Evolutionary conservation across 1,139 yeast species (phyloP), one percentile per base, ranked within the genome.

Genomic region (Scheffersomyces lignicola): DNA sequence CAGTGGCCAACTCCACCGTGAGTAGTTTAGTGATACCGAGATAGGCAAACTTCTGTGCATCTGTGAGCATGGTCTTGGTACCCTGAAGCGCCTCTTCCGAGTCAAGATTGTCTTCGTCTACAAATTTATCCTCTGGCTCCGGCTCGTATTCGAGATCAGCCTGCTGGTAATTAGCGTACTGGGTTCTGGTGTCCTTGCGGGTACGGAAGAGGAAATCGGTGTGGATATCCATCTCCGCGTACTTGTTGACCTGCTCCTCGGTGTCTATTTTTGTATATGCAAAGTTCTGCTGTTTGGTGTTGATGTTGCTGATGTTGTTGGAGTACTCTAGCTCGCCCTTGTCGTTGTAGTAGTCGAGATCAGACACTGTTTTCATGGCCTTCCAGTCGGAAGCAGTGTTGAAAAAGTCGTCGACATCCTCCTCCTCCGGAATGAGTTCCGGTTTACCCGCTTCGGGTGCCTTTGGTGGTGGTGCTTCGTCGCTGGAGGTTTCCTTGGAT

Each of bases 241-340:
- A 86, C 44, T 80, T 79, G 17, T 82, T 83, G 23, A 94, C 95
- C 54, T 92, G 97, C 40, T 78, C 83, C 48, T 89, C 95, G 3
- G 84, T 85, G 27, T 90, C 89, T 9, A 94, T 84, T 48, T 95
- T 81, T 1, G 98, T 92, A 53, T 94, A 92, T 0, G 95, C 97
- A 11, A 62, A 55, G 32, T 58, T 46, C 18, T 51, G 53, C 18
- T 43, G 51, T 15, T 39, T 44, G 24, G 51, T 48, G 26, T 54
- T 48, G 25, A 42, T 49, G 10, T 55, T 54, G 18, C 58, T 51
- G 11, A 51, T 41, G 18, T 56, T 61, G 29, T 52, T 49, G 10
- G 55, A 43, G 39, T 69, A 67, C 32, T 76, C 67, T 26, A 72
- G 56, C 36, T 75, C 74, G 2, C 82, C 82, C 43, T 60, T 62